These are phyloP conservation scores for Fusarium udum DNA, from an alignment of 2,329 filamentous ascomycete species.

Conservation along the genomic window DNA sequence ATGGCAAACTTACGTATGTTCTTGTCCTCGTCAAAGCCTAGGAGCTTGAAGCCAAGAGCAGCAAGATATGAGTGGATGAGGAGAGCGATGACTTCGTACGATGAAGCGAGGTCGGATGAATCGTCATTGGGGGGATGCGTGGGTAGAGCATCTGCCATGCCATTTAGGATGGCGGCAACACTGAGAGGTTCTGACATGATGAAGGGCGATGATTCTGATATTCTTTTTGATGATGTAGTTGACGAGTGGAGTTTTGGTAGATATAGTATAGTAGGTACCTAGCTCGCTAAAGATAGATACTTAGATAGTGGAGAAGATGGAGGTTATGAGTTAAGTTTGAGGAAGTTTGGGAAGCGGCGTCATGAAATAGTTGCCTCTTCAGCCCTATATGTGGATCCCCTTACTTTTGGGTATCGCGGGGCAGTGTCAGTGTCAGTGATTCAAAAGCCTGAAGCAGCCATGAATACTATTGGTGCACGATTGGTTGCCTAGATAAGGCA, in stretches of 20 bases:
- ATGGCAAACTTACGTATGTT: slow-evolving; percentile 64
- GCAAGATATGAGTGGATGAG: slow-evolving; percentile 85
- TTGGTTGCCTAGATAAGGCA: not conserved
- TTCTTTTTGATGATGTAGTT: not conserved
- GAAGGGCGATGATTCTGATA: not conserved
- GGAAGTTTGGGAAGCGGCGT: slow-evolving; percentile 26
- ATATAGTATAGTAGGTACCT: not conserved
- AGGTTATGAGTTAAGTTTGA: not conserved
- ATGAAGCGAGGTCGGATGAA: slow-evolving; percentile 71
- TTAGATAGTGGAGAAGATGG: slow-evolving; percentile 9
- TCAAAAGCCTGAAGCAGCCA: too few species aligned
- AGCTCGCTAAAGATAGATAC: not conserved
- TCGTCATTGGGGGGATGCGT: slow-evolving; percentile 62
- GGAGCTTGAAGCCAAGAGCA: slow-evolving; percentile 80
- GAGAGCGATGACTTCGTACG: slow-evolving; percentile 85
- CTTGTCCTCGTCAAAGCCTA: slow-evolving; percentile 87
- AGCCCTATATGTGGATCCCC: slow-evolving; percentile 44
- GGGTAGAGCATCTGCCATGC: slow-evolving; percentile 69
- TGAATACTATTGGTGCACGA: not conserved
- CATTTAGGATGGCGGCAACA: slow-evolving; percentile 56
- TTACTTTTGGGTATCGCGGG: slow-evolving; percentile 6
- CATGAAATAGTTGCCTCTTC: slow-evolving; percentile 42
- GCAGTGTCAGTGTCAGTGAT: slow-evolving; percentile 5
- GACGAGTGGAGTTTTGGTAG: not conserved
- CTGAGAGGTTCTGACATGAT: slow-evolving; percentile 44